Conservation (phyloP, 495 filamentous ascomycete species). For the Lasiosphaeria ovina region DNA sequence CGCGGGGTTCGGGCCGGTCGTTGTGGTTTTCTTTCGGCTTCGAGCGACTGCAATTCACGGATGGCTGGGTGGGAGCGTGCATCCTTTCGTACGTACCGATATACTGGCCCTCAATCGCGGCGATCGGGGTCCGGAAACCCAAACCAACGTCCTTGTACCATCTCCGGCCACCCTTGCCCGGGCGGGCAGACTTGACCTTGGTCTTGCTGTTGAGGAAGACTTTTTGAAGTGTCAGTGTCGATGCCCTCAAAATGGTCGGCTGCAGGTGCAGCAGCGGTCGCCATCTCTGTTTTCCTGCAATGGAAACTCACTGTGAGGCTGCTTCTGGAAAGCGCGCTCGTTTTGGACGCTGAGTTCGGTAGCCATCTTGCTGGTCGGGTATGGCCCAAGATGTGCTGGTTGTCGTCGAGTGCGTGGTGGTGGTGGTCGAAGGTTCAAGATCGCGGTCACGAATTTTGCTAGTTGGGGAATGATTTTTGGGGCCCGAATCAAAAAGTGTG, state of each 20-base stretch:
- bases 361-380: constrained; percentile 77
- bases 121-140: constrained; percentile 96
- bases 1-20: neutral
- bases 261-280: neutral
- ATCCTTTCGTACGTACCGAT: constrained; percentile 75
- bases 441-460: constrained; percentile 29
- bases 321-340: constrained; percentile 98
- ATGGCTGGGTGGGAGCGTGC: constrained; percentile 5
- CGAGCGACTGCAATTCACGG: constrained; percentile 3
- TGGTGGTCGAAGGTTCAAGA: constrained; percentile 20
- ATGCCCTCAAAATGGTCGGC: neutral
- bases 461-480: constrained; percentile 31
- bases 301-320: constrained; percentile 72
- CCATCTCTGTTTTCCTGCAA: neutral
- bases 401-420: constrained; percentile 17
- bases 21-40: neutral
- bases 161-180: constrained; percentile 82
- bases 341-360: constrained; percentile 98
- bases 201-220: constrained; percentile 94
- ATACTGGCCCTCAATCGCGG: constrained; percentile 95
- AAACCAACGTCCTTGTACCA: constrained; percentile 99
- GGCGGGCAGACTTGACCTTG: constrained; percentile 78
- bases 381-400: constrained; percentile 30
- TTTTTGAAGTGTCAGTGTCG: constrained; percentile 23
- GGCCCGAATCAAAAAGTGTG: constrained; percentile 30